Conservation (phyloP, 768 basidiomycete genomes). For the Aureoboletus auriporus region DNA sequence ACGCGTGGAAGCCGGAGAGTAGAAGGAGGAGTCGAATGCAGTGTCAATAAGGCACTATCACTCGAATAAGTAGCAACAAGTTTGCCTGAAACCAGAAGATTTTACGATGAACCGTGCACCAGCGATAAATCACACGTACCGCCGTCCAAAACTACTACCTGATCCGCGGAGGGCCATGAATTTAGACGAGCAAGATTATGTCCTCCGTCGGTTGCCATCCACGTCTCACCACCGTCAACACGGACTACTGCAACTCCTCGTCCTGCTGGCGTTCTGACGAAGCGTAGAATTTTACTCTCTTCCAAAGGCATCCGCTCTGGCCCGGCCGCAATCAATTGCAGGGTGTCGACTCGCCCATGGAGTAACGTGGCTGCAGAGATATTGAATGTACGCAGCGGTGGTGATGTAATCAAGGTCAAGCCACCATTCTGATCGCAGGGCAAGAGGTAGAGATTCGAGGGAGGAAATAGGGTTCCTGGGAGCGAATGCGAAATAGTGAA, state of each 20-base stretch:
- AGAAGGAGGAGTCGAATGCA: conserved; percentile 47
- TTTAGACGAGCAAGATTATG: conserved; percentile 44
- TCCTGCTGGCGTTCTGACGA: conserved; percentile 79
- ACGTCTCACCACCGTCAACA: conserved; percentile 57
- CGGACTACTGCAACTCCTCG: conserved; percentile 68
- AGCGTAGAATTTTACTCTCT: conserved; percentile 50
- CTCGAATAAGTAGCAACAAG: conserved; percentile 58
- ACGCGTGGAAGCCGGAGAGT: conserved; percentile 47
- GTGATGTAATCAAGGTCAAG: conserved; percentile 60
- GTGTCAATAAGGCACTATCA: conserved; percentile 42
- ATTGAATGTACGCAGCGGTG: conserved; percentile 60
- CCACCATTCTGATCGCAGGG: conserved; percentile 40
- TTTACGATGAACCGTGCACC: conserved; percentile 1
- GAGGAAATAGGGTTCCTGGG: conserved; percentile 43
- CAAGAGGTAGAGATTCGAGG: conserved; percentile 51
- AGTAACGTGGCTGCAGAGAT: conserved; percentile 62
- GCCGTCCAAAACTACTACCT: conserved; percentile 65
- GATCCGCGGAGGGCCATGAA: conserved; percentile 56
- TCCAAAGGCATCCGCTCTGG: conserved; percentile 41
- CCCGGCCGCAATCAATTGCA: conserved; percentile 41
- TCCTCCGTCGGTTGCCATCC: conserved; percentile 49
- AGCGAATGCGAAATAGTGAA: conserved; percentile 68
- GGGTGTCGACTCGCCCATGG: conserved; percentile 50
- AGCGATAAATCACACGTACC: conserved; percentile 38
- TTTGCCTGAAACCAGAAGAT: conserved; percentile 38